Base-by-base conservation (phyloP, 2,329 filamentous ascomycete species). In the Aspergillus sp. region DNA sequence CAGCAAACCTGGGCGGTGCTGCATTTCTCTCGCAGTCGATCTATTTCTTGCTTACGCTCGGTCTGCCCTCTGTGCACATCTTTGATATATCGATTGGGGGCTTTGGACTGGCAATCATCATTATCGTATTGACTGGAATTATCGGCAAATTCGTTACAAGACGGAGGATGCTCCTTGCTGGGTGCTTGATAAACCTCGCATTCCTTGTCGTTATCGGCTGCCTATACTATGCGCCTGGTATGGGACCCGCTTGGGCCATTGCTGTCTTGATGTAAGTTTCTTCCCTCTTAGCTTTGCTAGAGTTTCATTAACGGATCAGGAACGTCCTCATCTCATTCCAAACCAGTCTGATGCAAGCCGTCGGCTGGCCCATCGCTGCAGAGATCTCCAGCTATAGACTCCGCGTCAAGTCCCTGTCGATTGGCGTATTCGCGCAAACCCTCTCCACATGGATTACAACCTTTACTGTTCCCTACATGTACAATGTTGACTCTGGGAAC, bases 51-150 rank as follows among this genome's bases (percentile, higher is more conserved):
- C 54, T 66, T 15, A 64, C 66, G 1, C 58, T 66, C 5, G 66
- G 64, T 28, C 58, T 68, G 15, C 55, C 62, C 25, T 51, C 62
- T 11, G 54, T 64, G 22, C 57, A 66, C 31, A 55, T 64, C 4
- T 63, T 66, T 51, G 60, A 68, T 30, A 64, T 66, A 19, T 64
- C 62, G 3, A 64, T 66, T n/a, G 66, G 66, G 2, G 65, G 65
- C 0, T 67, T 67, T n/a, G 60, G 34, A 4, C 56, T 67, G 4
- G 64, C 59, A 3, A 54, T 61, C 13, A 19, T 67, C 15, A 51
- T 65, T 28, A 61, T 67, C 15, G 46, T 64, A 15, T 38, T 57
- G 3, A 56, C 55, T 11, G 58, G 61, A 17, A 25, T 60, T 19
- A 38, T 31, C 1, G 45, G 51, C 34, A 52, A 62, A 19, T 48